Percentiles rank a stretch among this genome's conserved stretches.
These are phyloP conservation scores for Talaromyces sp. DNA, from an alignment of 2,329 filamentous ascomycete species.

Conservation along the genomic window DNA sequence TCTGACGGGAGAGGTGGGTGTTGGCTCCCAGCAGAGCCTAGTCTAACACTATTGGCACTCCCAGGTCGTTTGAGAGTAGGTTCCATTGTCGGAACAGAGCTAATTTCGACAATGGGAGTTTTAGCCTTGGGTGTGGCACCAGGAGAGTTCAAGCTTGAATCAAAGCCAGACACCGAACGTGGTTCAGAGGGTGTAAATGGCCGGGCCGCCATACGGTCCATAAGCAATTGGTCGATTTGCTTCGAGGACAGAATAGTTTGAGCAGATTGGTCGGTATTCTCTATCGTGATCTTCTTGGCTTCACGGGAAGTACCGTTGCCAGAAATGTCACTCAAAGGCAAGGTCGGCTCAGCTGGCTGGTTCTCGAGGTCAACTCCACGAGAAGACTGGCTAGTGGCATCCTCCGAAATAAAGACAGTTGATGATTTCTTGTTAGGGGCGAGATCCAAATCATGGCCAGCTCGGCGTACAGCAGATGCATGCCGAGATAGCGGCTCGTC, in stretches of 20 bases:
- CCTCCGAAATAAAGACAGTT: slow-evolving; percentile 55
- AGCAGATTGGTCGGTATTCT: slow-evolving; percentile 63
- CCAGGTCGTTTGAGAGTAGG: slow-evolving; percentile 53
- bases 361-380: slow-evolving; percentile 28
- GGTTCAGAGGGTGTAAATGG: slow-evolving; percentile 29
- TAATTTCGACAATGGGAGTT: slow-evolving; percentile 25
- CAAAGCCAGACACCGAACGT: slow-evolving; percentile 21
- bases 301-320: slow-evolving; percentile 43
- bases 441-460: neutral
- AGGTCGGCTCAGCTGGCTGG: slow-evolving; percentile 27
- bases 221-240: slow-evolving; percentile 71
- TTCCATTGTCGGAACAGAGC: slow-evolving; percentile 25
- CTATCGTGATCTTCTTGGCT: slow-evolving; percentile 23
- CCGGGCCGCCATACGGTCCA: slow-evolving; percentile 42
- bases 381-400: slow-evolving; percentile 55
- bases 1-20: slow-evolving; percentile 74
- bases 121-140: slow-evolving; percentile 31
- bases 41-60: slow-evolving; percentile 64
- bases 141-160: slow-evolving; percentile 20
- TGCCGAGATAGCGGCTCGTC: slow-evolving; percentile 17
- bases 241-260: slow-evolving; percentile 81
- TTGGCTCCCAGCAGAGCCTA: slow-evolving; percentile 33
- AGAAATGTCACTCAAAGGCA: slow-evolving; percentile 59
- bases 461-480: slow-evolving; percentile 14
- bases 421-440: slow-evolving; percentile 14